These are phyloP conservation scores for Calocybe gambosa DNA, from an alignment of 1,284 basidiomycete genomes.

Conservation along the genomic window DNA sequence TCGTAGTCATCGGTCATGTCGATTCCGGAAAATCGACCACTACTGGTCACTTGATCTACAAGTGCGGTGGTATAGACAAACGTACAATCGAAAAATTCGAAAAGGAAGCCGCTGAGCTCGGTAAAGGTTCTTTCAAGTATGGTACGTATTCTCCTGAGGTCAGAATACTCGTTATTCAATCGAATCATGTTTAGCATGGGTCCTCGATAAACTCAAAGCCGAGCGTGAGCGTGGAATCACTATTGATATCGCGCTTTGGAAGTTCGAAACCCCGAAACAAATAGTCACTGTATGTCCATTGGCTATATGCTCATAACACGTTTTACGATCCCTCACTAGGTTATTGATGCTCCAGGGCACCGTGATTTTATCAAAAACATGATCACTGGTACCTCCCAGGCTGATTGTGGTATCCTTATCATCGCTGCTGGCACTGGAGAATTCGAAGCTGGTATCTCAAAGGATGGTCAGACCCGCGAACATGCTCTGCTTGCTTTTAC, in stretches of 20 bases:
- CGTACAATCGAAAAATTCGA: slow-evolving; percentile 99
- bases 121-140: slow-evolving; percentile 99
- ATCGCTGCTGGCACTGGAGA: slow-evolving; percentile 99
- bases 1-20: slow-evolving; percentile 93
- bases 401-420: slow-evolving; percentile 99
- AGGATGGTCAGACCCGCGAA: slow-evolving; percentile 99
- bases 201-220: slow-evolving; percentile 99
- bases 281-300: slow-evolving; percentile 68
- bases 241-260: slow-evolving; percentile 99
- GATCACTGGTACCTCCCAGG: slow-evolving; percentile 99
- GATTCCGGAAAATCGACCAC: slow-evolving; percentile 99
- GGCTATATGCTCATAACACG: slow-evolving; percentile 15
- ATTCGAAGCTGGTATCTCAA: slow-evolving; percentile 99
- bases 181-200: slow-evolving; percentile 71
- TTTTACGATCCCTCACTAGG: slow-evolving; percentile 36
- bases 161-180: neutral
- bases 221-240: slow-evolving; percentile 99
- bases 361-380: slow-evolving; percentile 99
- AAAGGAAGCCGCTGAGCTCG: slow-evolving; percentile 99
- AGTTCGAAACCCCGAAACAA: slow-evolving; percentile 96
- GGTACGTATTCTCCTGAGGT: slow-evolving; percentile 42
- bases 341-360: slow-evolving; percentile 99
- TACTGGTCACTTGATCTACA: slow-evolving; percentile 99
- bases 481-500: slow-evolving; percentile 99
- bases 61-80: slow-evolving; percentile 99